Evolutionary conservation across 768 basidiomycete genomes (phyloP).

Genomic region (Clitopilus passeckerianus): DNA sequence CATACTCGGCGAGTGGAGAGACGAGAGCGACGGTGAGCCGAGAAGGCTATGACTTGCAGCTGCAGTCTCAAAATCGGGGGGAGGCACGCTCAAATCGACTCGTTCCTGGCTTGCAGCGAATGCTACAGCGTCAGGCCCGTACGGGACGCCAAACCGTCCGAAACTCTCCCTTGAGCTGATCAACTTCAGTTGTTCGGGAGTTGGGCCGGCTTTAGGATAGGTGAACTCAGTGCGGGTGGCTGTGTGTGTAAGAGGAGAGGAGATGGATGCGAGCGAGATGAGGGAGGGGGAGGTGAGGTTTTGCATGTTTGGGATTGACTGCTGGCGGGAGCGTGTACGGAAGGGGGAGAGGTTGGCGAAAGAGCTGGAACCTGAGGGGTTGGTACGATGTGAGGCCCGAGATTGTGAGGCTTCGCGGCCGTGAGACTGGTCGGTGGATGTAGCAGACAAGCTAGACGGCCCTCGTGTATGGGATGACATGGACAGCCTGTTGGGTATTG

Average conservation of each 20-base stretch:
- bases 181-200: constrained; percentile 59
- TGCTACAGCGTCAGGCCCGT: constrained; percentile 68
- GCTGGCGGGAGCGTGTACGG: constrained; percentile 45
- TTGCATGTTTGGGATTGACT: constrained; percentile 31
- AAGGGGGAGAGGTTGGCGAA: constrained; percentile 38
- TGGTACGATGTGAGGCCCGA: constrained; percentile 21
- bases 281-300: constrained; percentile 60
- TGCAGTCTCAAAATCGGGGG: constrained; percentile 48
- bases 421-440: constrained; percentile 16
- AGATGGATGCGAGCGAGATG: constrained; percentile 72
- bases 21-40: constrained; percentile 3
- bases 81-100: constrained; percentile 37
- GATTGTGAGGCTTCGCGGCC: constrained; percentile 18
- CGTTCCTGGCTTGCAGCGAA: constrained; percentile 49
- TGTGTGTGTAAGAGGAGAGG: constrained; percentile 73
- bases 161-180: constrained; percentile 66
- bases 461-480: constrained; percentile 22
- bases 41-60: background rate
- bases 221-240: constrained; percentile 64
- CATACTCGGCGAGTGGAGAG: background rate
- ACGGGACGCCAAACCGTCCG: constrained; percentile 69
- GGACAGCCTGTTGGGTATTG: constrained; percentile 29
- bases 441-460: constrained; percentile 23
- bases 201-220: constrained; percentile 59
- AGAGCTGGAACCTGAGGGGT: constrained; percentile 26